Conservation (phyloP, 169 alveolate species). For the Plasmodium ovale region DNA sequence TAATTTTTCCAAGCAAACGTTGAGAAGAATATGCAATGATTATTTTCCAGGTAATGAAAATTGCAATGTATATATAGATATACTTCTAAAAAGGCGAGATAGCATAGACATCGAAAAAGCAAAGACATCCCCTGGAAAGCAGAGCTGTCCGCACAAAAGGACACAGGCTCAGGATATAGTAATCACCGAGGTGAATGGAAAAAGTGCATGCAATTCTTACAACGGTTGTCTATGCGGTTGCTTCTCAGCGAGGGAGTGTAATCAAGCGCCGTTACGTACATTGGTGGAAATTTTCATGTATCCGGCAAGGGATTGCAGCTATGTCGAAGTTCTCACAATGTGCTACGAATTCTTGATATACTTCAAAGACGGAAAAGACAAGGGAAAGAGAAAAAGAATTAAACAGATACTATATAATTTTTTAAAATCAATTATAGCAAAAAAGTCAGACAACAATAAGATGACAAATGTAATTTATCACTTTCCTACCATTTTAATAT, state of each 20-base stretch:
- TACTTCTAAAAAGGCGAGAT: constrained; percentile 6
- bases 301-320: constrained; percentile 42
- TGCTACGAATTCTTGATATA: constrained; percentile 56
- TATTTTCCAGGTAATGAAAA: constrained; percentile 71
- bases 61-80: constrained; percentile 17
- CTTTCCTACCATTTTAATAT: constrained; percentile 32
- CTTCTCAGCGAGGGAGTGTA: not conserved
- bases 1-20: constrained; percentile 35
- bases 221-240: no score
- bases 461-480: not conserved
- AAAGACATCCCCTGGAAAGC: not conserved
- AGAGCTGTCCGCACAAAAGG: no score
- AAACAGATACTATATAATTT: constrained; percentile 24
- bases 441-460: not conserved
- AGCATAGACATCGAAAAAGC: not conserved
- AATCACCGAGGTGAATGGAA: not conserved
- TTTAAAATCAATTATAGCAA: constrained; percentile 9
- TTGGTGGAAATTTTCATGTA: constrained; percentile 57
- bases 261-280: constrained; percentile 13
- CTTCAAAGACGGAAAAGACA: constrained; percentile 28
- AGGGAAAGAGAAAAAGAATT: not conserved
- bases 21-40: constrained; percentile 29
- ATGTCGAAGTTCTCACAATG: constrained; percentile 48
- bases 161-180: not conserved
- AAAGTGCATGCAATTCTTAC: not conserved